Evolutionary conservation across 176 grass and related monocot genomes (phyloP).

Genomic region (Alopecurus myosuroides): DNA sequence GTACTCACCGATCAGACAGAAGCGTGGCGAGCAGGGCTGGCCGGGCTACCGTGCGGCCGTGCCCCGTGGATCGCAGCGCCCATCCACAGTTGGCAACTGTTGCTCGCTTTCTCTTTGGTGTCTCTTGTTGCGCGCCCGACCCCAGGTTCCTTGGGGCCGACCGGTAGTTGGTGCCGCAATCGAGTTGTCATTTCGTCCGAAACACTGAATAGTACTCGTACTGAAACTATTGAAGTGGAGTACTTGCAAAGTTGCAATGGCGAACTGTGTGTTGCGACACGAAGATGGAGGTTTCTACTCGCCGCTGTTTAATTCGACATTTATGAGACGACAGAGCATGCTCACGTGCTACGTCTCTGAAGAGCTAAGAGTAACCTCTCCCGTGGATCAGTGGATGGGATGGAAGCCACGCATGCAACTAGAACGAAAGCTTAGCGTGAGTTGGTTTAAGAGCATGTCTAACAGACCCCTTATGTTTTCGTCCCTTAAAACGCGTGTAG

Average conservation of each 20-base stretch:
- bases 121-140: background rate
- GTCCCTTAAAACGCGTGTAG: too few relatives aligned
- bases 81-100: background rate
- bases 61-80: background rate
- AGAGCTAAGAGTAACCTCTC: background rate
- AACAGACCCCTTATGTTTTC: too few relatives aligned
- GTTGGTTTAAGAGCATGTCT: too few relatives aligned
- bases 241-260: background rate
- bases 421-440: too few relatives aligned
- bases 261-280: background rate
- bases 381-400: background rate
- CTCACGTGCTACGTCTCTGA: background rate
- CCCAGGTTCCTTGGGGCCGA: too few relatives aligned
- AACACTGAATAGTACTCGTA: background rate
- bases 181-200: background rate
- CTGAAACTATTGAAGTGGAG: background rate
- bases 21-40: background rate
- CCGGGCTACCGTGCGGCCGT: too few relatives aligned
- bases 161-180: background rate
- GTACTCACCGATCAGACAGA: background rate
- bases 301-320: background rate
- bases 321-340: background rate
- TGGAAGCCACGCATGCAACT: too few relatives aligned
- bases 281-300: background rate
- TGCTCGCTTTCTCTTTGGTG: background rate